phyloP scores from a whole-genome alignment of 306 rosid genomes.

The Casuarina glauca region DNA sequence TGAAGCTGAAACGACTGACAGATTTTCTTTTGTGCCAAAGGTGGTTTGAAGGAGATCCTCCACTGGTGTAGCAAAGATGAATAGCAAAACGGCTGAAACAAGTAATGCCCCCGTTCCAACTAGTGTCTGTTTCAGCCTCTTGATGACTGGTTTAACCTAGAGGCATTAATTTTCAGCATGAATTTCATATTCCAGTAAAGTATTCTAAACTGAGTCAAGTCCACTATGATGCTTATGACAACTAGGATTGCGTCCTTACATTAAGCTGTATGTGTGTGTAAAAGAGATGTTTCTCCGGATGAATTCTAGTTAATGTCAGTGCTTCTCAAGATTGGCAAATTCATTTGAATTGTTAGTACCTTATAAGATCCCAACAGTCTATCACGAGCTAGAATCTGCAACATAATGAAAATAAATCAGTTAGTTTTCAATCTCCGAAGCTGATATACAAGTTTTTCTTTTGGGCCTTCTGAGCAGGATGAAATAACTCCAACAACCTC shows the following conservation, averaged over 20 bases:
- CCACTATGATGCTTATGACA: background rate
- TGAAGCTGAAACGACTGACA: conserved; percentile 43
- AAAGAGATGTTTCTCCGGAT: conserved; percentile 15
- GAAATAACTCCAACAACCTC: conserved; percentile 11
- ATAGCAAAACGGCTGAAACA: conserved; percentile 75
- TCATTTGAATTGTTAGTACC: conserved; percentile 46
- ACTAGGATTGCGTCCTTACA: conserved; percentile 2
- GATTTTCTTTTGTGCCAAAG: conserved; percentile 48
- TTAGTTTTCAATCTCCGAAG: conserved; percentile 31
- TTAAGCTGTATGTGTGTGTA: background rate
- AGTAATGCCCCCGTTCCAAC: conserved; percentile 90
- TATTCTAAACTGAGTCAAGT: background rate
- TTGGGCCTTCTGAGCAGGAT: background rate
- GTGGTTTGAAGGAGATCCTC: conserved; percentile 57
- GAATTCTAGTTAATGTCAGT: conserved; percentile 17
- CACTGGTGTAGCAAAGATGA: conserved; percentile 84
- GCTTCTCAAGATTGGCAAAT: conserved; percentile 17
- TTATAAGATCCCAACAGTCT: conserved; percentile 93
- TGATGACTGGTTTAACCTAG: conserved; percentile 93
- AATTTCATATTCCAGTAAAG: background rate
- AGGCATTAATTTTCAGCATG: conserved; percentile 25
- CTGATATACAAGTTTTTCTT: conserved; percentile 5
- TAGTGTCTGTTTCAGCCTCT: conserved; percentile 86
- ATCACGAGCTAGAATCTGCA: conserved; percentile 91
- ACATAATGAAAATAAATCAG: conserved; percentile 19